phyloP scores from a whole-genome alignment of 306 rosid genomes.

The Heteromeles arbutifolia region DNA sequence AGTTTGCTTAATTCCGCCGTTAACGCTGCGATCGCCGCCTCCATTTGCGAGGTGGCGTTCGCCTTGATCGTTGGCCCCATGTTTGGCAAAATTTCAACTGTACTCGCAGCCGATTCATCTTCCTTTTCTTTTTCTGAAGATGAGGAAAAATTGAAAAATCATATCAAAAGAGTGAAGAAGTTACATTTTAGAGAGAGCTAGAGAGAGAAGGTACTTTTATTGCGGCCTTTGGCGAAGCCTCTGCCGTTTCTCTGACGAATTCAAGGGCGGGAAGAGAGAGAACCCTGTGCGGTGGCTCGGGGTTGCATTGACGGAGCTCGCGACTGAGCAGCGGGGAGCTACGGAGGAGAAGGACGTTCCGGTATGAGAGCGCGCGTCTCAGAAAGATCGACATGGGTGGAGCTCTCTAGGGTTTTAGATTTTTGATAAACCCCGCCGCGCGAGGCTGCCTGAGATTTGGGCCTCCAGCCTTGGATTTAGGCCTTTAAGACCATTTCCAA shows the following conservation, averaged over 20 bases:
- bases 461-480: background rate
- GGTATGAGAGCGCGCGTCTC: conserved; percentile 47
- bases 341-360: conserved; percentile 41
- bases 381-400: conserved; percentile 45
- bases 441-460: background rate
- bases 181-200: background rate
- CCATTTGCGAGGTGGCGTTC: conserved; percentile 72
- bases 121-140: conserved; percentile 13
- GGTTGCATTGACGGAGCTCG: conserved; percentile 10
- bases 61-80: conserved; percentile 65
- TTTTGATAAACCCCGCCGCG: conserved; percentile 18
- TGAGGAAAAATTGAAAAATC: background rate
- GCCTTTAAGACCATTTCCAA: background rate
- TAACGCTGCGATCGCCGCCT: conserved; percentile 65
- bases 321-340: conserved; percentile 20
- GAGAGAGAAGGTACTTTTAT: conserved; percentile 35
- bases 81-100: conserved; percentile 50
- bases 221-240: conserved; percentile 84
- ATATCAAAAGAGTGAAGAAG: background rate
- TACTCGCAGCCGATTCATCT: conserved; percentile 53
- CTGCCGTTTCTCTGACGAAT: conserved; percentile 54
- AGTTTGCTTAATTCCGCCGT: conserved; percentile 65
- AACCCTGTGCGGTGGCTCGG: conserved; percentile 15
- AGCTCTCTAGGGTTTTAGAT: conserved; percentile 26
- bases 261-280: conserved; percentile 29